Base-by-base conservation (phyloP, 1,284 basidiomycete genomes). In the Naganishia sp. region DNA sequence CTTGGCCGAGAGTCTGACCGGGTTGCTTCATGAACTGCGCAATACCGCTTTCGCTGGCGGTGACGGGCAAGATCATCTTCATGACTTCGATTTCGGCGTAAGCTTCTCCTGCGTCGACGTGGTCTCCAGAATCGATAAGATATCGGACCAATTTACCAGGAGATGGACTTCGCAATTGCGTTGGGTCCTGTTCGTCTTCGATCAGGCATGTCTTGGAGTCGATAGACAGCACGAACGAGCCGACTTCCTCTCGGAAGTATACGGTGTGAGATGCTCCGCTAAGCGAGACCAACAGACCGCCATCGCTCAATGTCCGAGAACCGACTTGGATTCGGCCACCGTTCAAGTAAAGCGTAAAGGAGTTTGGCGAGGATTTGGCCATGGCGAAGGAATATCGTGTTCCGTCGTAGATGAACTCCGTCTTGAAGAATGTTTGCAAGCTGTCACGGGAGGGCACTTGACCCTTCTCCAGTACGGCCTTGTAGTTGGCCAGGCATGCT, bases 81-180 rank as follows among this genome's bases (percentile, higher is more conserved):
- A 96, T 96, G 72, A 96, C 94, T 85, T 99, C 96, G 65, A 99
- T 98, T 79, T 99, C 96, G 64, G 96, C 96, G 77, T 98, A 99
- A 66, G 92, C 88, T 72, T 98, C 93, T 41, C 96, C 95, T 69
- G 94, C 91, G 69, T 90, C 90, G 80, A 99, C 85, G 79, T 99
- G 96, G 71, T 98, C 95, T 23, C 96, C 96, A 68, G 91, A 95
- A 75, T 99, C 95, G 70, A 99, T 89, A 70, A 99, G 86, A 84
- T 90, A 95, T 61, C 94, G 86, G 66, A 99, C 87, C 55, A 99
- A 86, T 82, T 99, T 99, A 58, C 96, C 96, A 28, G 96, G 96
- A 81, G 90, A 93, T 13, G 96, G 96, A 75, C 90, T 94, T 74
- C 95, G 85, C 66, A 99, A 84, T 80, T 99, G 95, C 18, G 96